Evolutionary conservation across 805 yeast species (phyloP), one percentile per base, ranked within the genome.

Genomic region (Scheffersomyces amazonensis): DNA sequence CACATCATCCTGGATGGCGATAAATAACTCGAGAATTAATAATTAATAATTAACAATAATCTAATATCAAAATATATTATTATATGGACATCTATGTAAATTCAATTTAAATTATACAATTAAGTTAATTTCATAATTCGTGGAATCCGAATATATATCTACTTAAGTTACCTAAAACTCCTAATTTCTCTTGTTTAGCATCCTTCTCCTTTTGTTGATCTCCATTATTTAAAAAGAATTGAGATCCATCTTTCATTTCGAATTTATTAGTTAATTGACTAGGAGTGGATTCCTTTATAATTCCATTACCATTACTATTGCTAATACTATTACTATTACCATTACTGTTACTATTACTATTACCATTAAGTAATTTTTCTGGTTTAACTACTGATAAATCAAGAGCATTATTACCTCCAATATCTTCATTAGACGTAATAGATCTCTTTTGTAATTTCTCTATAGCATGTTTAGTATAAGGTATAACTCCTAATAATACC

Each of bases 401-500:
- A 28, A 40, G 38, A 12, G 20, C 27, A 31, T 30, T 35, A 2
- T 56, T 54, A 31, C 67, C 72, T 1, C 81, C 81, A 19, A 77
- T 63, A 45, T 77, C 78, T 47, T 76, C 80, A 27, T 52, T 55
- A 7, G 55, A 62, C 3, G 60, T 58, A 32, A 78, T 60, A 36
- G 64, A 65, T 39, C 73, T 53, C 41, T 69, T 68, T 31, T 73
- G 69, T 22, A 83, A 62, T 53, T 79, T 80, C 50, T 82, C 89
- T 15, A 83, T 69, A 2, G 80, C 71, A 19, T 68, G 65, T 45
- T 76, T 80, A 11, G 76, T 71, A 54, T 82, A 83, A 4, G 95
- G 87, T 8, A 83, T 64, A 59, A 74, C 95, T 60, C 54, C 95
- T 79, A 56, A 81, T 59, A 58, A 75, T 50, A 58, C 66, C 39